A percentile compares a stretch with the other conserved stretches of the same genome.
These are phyloP conservation scores for Peniophora sp. DNA, from an alignment of 1,284 basidiomycete species.

Conservation along the genomic window DNA sequence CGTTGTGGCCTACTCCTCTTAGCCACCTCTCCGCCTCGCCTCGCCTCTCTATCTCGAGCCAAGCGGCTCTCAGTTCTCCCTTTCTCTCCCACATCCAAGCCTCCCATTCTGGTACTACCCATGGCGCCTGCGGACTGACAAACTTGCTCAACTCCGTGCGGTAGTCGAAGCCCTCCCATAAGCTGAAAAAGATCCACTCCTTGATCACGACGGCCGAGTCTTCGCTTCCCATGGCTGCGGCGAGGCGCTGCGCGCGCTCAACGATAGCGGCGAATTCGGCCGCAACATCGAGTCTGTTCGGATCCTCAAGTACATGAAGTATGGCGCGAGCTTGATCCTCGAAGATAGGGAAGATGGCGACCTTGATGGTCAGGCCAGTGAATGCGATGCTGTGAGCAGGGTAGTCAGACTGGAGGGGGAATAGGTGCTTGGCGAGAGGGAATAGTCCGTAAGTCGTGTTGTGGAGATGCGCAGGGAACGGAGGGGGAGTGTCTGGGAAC, in stretches of 20 bases:
- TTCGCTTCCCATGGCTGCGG: slow-evolving; percentile 10
- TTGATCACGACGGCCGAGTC: slow-evolving; percentile 34
- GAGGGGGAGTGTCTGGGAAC: slow-evolving; percentile 33
- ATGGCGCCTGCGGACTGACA: slow-evolving; percentile 26
- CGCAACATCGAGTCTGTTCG: slow-evolving; percentile 36
- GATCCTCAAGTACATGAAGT: slow-evolving; percentile 42
- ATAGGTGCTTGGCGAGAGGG: slow-evolving; percentile 48
- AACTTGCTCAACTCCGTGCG: slow-evolving; percentile 52
- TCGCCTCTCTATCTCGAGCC: slow-evolving; percentile 47
- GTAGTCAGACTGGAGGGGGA: slow-evolving; percentile 39
- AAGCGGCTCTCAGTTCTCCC: slow-evolving; percentile 39
- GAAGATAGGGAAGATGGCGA: slow-evolving; percentile 56
- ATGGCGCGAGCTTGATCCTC: slow-evolving; percentile 62
- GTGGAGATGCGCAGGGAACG: slow-evolving; percentile 39
- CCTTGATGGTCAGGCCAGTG: slow-evolving; percentile 46
- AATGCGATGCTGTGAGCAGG: slow-evolving; percentile 53
- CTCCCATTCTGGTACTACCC: slow-evolving; percentile 46
- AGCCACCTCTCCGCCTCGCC: slow-evolving; percentile 56
- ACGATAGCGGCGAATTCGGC: slow-evolving; percentile 40
- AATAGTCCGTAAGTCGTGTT: slow-evolving; percentile 61
- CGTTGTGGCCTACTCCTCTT: slow-evolving; percentile 48
- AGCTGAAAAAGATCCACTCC: slow-evolving; percentile 45
- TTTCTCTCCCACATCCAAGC: slow-evolving; percentile 48
- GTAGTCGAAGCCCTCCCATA: slow-evolving; percentile 59
- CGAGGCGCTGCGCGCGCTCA: slow-evolving; percentile 37